phyloP scores from a whole-genome alignment of 148 eudicot genomes.

The Camellia japonica region DNA sequence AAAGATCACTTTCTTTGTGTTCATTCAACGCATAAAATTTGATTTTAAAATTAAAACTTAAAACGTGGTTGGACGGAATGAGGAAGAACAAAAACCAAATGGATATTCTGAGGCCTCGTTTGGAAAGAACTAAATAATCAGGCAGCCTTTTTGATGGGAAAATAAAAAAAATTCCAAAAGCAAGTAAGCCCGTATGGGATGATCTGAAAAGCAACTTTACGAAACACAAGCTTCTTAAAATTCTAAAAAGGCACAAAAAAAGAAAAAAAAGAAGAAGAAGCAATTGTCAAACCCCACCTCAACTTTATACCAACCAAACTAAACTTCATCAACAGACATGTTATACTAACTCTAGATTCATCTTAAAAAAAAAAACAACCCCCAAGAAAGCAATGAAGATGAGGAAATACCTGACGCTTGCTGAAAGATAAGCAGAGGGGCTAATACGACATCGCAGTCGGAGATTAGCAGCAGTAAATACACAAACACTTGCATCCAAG shows the following conservation, averaged over 20 bases:
- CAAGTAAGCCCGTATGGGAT: too few relatives aligned
- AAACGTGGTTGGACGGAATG: background rate
- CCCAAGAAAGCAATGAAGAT: background rate
- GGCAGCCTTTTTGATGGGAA: too few relatives aligned
- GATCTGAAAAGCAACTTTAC: too few relatives aligned
- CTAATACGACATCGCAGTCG: conserved; percentile 69
- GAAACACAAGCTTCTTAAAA: too few relatives aligned
- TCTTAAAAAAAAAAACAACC: background rate
- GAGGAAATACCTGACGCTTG: conserved; percentile 48
- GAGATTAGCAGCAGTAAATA: conserved; percentile 70
- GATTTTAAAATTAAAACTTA: background rate
- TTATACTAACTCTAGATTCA: background rate
- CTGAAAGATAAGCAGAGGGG: conserved; percentile 73
- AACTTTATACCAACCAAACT: background rate
- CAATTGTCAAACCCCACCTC: too few relatives aligned
- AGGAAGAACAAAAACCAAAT: background rate
- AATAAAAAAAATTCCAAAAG: too few relatives aligned
- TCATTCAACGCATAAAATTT: background rate
- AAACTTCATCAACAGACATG: background rate
- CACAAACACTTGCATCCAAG: conserved; percentile 78
- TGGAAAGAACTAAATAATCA: too few relatives aligned
- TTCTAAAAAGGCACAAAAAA: too few relatives aligned
- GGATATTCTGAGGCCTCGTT: background rate
- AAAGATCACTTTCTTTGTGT: background rate
- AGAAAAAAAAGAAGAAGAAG: too few relatives aligned